These are phyloP conservation scores for Globisporangium perplexum DNA, from an alignment of 352 stramenopile genomes.

Conservation along the genomic window DNA sequence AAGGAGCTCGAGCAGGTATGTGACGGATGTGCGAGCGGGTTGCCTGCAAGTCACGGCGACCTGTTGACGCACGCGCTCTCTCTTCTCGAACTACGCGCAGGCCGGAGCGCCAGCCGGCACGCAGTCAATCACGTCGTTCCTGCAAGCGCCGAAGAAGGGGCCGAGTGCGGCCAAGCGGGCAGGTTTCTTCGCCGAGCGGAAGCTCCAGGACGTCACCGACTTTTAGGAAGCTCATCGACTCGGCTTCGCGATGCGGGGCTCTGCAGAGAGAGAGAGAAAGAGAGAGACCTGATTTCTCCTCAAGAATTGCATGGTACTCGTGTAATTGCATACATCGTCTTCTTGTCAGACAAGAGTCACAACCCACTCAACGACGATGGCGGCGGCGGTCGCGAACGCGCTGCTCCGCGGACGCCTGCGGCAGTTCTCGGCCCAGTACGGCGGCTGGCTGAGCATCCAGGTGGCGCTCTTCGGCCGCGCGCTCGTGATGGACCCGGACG, in stretches of 20 bases:
- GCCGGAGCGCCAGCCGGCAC: constrained; percentile 51
- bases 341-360: background rate
- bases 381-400: constrained; percentile 23
- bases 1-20: constrained; percentile 59
- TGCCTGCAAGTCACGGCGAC: too few species aligned
- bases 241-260: too few species aligned
- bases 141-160: constrained; percentile 25
- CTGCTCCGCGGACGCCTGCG: constrained; percentile 33
- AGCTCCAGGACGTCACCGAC: constrained; percentile 61
- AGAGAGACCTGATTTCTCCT: constrained; percentile 1
- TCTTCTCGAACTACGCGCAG: constrained; percentile 19
- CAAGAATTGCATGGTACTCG: background rate
- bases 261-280: background rate
- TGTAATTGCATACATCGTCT: too few species aligned
- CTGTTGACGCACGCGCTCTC: background rate
- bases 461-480: constrained; percentile 39
- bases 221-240: constrained; percentile 32
- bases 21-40: too few species aligned
- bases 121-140: constrained; percentile 78
- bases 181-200: constrained; percentile 47
- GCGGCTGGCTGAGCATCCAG: constrained; percentile 38
- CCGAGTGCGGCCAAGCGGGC: constrained; percentile 18
- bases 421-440: constrained; percentile 50
- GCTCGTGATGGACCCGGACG: constrained; percentile 48
- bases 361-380: constrained; percentile 5